A percentile compares a stretch with the other conserved stretches of the same genome.
Conservation (phyloP, 441 rosid species). For the Mallotus repandus region DNA sequence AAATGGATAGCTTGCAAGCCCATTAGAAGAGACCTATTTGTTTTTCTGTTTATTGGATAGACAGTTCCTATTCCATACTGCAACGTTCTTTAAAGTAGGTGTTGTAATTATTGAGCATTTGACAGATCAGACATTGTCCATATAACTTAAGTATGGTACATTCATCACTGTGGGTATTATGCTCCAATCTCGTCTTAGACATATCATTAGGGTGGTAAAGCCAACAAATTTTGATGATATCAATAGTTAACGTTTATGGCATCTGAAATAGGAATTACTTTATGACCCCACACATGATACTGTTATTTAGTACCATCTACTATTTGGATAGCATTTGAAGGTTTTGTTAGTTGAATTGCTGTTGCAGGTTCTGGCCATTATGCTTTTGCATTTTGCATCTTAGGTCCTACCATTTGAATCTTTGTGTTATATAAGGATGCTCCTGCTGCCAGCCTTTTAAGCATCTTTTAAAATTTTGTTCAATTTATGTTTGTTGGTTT, state of each 20-base stretch:
- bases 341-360: background rate
- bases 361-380: background rate
- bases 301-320: background rate
- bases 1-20: background rate
- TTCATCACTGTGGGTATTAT: too few relatives aligned
- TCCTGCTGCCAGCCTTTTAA: background rate
- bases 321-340: background rate
- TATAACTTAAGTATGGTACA: too few relatives aligned
- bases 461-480: constrained; percentile 4
- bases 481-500: background rate
- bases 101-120: background rate
- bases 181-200: too few relatives aligned
- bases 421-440: background rate
- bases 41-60: background rate
- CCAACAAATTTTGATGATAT: background rate
- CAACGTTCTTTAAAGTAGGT: background rate
- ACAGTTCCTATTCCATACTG: background rate
- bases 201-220: too few relatives aligned
- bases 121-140: background rate
- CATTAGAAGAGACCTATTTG: background rate
- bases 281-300: too few relatives aligned
- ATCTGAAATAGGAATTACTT: background rate
- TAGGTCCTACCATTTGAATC: background rate
- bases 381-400: constrained; percentile 8
- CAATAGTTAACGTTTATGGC: background rate